Conservation (phyloP, 2,329 filamentous ascomycete genomes). For the Fusarium annulatum region DNA sequence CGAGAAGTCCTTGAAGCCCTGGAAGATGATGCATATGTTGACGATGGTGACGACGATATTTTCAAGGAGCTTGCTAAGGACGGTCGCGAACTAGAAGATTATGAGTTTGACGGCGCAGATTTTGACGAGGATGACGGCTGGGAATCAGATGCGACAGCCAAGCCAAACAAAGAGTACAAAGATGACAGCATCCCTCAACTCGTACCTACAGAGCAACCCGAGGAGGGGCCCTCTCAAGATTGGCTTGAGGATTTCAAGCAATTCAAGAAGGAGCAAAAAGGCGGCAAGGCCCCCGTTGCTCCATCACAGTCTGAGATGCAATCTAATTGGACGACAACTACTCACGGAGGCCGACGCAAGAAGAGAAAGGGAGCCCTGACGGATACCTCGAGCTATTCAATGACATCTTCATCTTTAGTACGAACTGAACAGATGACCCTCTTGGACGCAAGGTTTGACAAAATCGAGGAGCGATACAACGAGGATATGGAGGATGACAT, state of each 20-base stretch:
- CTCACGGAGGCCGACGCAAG: slow-evolving; percentile 84
- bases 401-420: slow-evolving; percentile 88
- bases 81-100: slow-evolving; percentile 77
- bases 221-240: slow-evolving; percentile 75
- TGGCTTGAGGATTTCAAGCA: slow-evolving; percentile 95
- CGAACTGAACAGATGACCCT: slow-evolving; percentile 88
- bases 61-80: slow-evolving; percentile 80
- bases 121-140: slow-evolving; percentile 82
- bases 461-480: slow-evolving; percentile 81
- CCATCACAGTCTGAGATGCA: slow-evolving; percentile 71
- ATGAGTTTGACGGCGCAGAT: slow-evolving; percentile 79
- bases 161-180: slow-evolving; percentile 71
- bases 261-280: slow-evolving; percentile 85
- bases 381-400: slow-evolving; percentile 86
- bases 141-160: slow-evolving; percentile 94
- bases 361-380: slow-evolving; percentile 96
- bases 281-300: slow-evolving; percentile 54
- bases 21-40: slow-evolving; percentile 95
- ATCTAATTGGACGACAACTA: slow-evolving; percentile 79
- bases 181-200: slow-evolving; percentile 61
- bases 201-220: slow-evolving; percentile 60
- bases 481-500: slow-evolving; percentile 62
- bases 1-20: slow-evolving; percentile 92
- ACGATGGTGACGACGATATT: slow-evolving; percentile 85
- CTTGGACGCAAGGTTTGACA: slow-evolving; percentile 91